Conservation (phyloP, 805 yeast species). For the Yarrowia sp. region DNA sequence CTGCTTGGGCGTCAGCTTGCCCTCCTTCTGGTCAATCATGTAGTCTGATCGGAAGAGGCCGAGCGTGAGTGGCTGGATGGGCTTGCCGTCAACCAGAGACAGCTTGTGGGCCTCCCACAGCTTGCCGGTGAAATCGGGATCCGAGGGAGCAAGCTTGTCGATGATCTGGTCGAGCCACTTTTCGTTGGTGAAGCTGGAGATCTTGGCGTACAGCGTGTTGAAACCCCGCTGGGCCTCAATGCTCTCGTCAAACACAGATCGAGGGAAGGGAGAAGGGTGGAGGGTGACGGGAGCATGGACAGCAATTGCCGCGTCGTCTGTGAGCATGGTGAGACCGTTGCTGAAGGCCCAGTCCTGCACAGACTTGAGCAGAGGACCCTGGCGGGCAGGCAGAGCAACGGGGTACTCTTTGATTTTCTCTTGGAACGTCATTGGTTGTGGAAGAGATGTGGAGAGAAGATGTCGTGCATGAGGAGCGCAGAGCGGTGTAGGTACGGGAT, state of each 20-base stretch:
- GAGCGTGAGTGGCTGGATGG: slow-evolving; percentile 62
- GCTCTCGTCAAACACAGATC: slow-evolving; percentile 62
- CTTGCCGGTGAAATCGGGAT: slow-evolving; percentile 77
- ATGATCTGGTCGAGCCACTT: slow-evolving; percentile 64
- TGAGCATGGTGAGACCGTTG: slow-evolving; percentile 81
- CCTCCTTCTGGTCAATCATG: slow-evolving; percentile 44
- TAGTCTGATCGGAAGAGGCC: slow-evolving; percentile 92
- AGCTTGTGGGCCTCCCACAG: slow-evolving; percentile 54
- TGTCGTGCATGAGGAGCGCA: neutral
- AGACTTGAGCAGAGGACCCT: slow-evolving; percentile 23
- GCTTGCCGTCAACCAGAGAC: slow-evolving; percentile 42
- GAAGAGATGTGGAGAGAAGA: neutral
- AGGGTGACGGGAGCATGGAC: slow-evolving; percentile 82
- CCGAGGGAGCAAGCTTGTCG: slow-evolving; percentile 47
- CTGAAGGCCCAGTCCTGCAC: slow-evolving; percentile 73
- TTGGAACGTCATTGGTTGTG: slow-evolving; percentile 2
- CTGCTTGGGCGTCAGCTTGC: slow-evolving; percentile 58
- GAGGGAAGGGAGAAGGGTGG: slow-evolving; percentile 87
- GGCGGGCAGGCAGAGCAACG: neutral
- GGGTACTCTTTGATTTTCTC: slow-evolving; percentile 16
- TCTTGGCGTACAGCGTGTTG: slow-evolving; percentile 70
- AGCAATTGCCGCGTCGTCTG: slow-evolving; percentile 49
- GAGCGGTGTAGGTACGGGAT: neutral
- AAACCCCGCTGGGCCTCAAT: slow-evolving; percentile 60
- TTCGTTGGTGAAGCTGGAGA: slow-evolving; percentile 48